Conservation (phyloP, 495 filamentous ascomycete genomes). For the Penicillium bialowiezense region DNA sequence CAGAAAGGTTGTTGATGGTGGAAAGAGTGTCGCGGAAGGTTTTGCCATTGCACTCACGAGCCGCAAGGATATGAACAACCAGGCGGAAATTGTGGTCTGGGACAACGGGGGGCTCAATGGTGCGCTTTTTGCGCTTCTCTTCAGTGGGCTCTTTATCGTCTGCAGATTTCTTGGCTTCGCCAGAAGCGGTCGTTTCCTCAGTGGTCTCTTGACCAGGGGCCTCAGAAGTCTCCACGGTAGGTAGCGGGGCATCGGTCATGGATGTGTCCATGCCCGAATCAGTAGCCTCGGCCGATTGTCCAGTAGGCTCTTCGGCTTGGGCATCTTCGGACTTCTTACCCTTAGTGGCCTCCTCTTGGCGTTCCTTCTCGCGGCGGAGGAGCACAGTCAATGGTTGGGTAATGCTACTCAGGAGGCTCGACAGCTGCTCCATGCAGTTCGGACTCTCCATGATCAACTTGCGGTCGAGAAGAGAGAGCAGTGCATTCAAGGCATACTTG, state of each 20-base stretch:
- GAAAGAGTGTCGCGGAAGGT: constrained; percentile 96
- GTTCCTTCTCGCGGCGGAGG: constrained; percentile 80
- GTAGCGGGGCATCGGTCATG: constrained; percentile 41
- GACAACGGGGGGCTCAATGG: constrained; percentile 78
- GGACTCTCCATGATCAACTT: constrained; percentile 93
- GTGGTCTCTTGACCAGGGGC: constrained; percentile 24
- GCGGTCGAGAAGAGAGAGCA: constrained; percentile 84
- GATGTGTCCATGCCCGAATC: constrained; percentile 35
- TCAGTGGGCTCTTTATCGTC: constrained; percentile 46
- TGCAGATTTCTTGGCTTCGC: constrained; percentile 28
- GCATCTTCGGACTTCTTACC: constrained; percentile 44
- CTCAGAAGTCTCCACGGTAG: constrained; percentile 30
- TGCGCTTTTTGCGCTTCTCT: constrained; percentile 67
- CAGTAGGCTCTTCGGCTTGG: constrained; percentile 22
- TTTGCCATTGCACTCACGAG: constrained; percentile 92
- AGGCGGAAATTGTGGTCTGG: constrained; percentile 87
- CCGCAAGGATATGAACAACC: constrained; percentile 92
- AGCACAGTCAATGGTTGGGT: constrained; percentile 82
- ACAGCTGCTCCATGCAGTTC: constrained; percentile 89
- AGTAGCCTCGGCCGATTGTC: constrained; percentile 21
- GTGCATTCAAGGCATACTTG: constrained; percentile 87
- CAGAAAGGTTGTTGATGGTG: constrained; percentile 95
- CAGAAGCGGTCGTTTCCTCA: constrained; percentile 10
- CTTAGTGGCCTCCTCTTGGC: constrained; percentile 58
- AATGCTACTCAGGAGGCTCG: constrained; percentile 79